Evolutionary conservation across 2,329 filamentous ascomycete genomes (phyloP).

Genomic region (Trichoderma atroviride): DNA sequence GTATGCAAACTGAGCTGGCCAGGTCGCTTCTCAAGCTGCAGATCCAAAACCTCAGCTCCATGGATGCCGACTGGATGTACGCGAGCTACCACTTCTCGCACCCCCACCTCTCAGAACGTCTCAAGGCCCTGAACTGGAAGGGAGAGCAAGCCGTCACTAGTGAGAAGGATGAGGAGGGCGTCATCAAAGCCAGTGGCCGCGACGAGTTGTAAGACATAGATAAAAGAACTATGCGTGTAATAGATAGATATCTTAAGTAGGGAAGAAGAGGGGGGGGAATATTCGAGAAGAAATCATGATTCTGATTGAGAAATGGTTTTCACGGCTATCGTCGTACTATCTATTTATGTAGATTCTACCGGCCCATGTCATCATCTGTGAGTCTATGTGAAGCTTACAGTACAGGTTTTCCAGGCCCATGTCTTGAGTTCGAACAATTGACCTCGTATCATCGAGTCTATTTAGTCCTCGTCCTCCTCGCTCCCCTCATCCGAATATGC

Average conservation of each 20-base stretch:
- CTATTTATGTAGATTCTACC: not conserved
- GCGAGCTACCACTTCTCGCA: constrained; percentile 99
- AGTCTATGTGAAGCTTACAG: not conserved
- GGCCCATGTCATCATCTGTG: not conserved
- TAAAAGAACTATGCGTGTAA: not conserved
- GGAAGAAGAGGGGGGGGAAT: not conserved
- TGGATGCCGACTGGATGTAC: constrained; percentile 99
- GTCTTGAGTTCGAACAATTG: not conserved
- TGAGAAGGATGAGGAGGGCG: constrained; percentile 46
- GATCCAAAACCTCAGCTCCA: constrained; percentile 95
- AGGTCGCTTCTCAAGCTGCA: constrained; percentile 93
- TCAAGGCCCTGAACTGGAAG: constrained; percentile 89
- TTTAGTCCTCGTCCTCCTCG: constrained; percentile 13
- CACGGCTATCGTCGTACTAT: not conserved
- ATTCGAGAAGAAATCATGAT: not conserved
- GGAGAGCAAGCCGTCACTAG: constrained; percentile 55
- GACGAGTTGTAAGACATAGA: constrained; percentile 65
- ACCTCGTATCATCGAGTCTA: not conserved
- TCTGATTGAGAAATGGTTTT: not conserved
- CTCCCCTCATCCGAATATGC: constrained; percentile 29
- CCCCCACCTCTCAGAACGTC: constrained; percentile 89
- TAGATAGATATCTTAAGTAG: not conserved
- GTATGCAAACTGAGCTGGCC: constrained; percentile 81
- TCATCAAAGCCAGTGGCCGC: constrained; percentile 71
- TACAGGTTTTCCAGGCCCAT: not conserved